Percentiles rank a stretch among this genome's conserved stretches.
Conservation (phyloP, 805 yeast species). For the Yarrowia sp. region DNA sequence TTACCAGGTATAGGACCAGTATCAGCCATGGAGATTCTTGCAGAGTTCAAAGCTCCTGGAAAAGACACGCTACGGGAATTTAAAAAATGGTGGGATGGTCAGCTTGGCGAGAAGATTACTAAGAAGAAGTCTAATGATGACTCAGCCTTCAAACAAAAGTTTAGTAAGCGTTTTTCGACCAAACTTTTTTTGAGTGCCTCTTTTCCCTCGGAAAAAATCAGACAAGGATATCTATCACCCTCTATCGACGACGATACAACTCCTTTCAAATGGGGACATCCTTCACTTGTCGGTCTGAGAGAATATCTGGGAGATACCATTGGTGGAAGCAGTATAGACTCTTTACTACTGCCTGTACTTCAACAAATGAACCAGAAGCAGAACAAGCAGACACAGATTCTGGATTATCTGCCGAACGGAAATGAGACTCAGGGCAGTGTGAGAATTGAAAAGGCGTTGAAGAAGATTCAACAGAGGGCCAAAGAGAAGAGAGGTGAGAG, state of each 20-base stretch:
- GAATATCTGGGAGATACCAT: conserved; percentile 64
- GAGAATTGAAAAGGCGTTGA: conserved; percentile 11
- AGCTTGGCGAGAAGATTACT: conserved; percentile 44
- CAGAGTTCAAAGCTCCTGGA: conserved; percentile 59
- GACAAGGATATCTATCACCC: conserved; percentile 73
- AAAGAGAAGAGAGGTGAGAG: conserved; percentile 3
- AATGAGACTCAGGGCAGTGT: background rate
- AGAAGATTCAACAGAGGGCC: conserved; percentile 10
- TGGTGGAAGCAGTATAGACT: conserved; percentile 84
- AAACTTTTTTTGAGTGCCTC: conserved; percentile 55
- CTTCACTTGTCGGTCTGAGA: conserved; percentile 77
- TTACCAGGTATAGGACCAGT: conserved; percentile 93
- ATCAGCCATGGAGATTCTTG: conserved; percentile 81
- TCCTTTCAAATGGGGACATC: conserved; percentile 84
- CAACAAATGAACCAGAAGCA: conserved; percentile 57
- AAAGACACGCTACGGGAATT: conserved; percentile 45
- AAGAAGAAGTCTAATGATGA: background rate
- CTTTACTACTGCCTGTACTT: conserved; percentile 80
- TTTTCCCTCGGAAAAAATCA: conserved; percentile 70
- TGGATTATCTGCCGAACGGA: conserved; percentile 10
- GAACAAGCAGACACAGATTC: conserved; percentile 24
- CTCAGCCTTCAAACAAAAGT: conserved; percentile 48
- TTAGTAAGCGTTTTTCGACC: conserved; percentile 56
- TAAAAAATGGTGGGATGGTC: conserved; percentile 59
- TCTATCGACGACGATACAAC: conserved; percentile 81